A percentile compares a stretch with the other conserved stretches of the same genome.
Evolutionary conservation across 2,329 filamentous ascomycete species (phyloP).

Genomic region (Colletotrichum endophyticum): DNA sequence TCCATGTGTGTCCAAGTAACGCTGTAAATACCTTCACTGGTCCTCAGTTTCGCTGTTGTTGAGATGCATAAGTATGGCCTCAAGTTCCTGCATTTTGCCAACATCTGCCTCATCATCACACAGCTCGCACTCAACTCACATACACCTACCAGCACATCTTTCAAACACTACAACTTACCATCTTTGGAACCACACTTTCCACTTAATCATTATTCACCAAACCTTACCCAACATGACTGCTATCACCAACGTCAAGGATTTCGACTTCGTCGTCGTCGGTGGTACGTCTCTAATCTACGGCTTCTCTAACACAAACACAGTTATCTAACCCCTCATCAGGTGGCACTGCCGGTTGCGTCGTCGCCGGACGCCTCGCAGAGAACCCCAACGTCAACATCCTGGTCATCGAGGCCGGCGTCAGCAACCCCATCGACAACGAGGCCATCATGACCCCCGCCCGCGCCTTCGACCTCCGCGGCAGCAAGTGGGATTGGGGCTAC

Average conservation of each 20-base stretch:
- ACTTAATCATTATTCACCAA: neutral
- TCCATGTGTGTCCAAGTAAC: neutral
- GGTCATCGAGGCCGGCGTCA: constrained; percentile 52
- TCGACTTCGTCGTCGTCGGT: constrained; percentile 46
- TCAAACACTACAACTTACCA: fast-evolving
- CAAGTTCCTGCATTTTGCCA: neutral
- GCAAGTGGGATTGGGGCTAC: constrained; percentile 64
- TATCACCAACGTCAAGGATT: constrained; percentile 23
- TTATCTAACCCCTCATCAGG: constrained; percentile 24
- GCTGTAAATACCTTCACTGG: neutral
- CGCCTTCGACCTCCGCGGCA: constrained; percentile 58
- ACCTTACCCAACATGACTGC: constrained; percentile 19
- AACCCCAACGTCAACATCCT: constrained; percentile 43
- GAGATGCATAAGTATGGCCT: neutral
- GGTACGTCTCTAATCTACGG: neutral
- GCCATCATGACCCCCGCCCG: constrained; percentile 58
- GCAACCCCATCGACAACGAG: constrained; percentile 52
- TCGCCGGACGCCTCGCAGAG: constrained; percentile 40
- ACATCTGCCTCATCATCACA: neutral
- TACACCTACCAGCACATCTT: neutral
- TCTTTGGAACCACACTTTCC: fast-evolving
- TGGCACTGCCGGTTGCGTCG: constrained; percentile 40
- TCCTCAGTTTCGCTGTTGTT: neutral
- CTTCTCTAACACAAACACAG: neutral
- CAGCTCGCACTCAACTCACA: neutral